Evolutionary conservation across 129 eudicot species (phyloP).

Genomic region (Helianthus tuberosus): DNA sequence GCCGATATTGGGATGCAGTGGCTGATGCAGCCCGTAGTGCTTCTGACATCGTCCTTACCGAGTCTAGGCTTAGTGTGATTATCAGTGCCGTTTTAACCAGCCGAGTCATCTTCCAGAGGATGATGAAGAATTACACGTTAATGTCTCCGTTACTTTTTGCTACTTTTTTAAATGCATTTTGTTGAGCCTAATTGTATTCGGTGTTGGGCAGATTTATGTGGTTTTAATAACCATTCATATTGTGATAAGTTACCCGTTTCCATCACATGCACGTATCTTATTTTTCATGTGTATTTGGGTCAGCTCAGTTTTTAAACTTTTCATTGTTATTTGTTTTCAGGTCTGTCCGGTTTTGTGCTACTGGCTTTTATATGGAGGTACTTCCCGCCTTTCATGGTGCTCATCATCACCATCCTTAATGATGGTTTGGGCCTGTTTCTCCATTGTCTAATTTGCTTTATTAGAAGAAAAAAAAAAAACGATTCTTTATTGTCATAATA

Average conservation of each 20-base stretch:
- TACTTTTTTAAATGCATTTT: not conserved
- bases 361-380: too few species aligned
- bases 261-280: not conserved
- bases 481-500: too few species aligned
- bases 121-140: constrained; percentile 55
- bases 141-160: not conserved
- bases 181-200: not conserved
- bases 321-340: constrained; percentile 1
- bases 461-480: too few species aligned
- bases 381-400: too few species aligned
- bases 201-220: not conserved
- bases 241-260: not conserved
- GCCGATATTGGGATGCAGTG: constrained; percentile 79
- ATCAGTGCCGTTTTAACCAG: constrained; percentile 77
- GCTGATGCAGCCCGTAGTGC: constrained; percentile 84
- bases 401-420: too few species aligned
- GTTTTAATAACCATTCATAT: too few species aligned
- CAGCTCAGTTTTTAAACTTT: not conserved
- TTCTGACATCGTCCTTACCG: constrained; percentile 69
- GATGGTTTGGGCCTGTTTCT: too few species aligned
- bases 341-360: too few species aligned
- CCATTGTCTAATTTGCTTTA: too few species aligned
- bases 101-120: constrained; percentile 70
- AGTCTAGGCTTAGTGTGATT: constrained; percentile 73
- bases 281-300: not conserved